phyloP scores from a whole-genome alignment of 2,329 filamentous ascomycete species.

The Aaosphaeria pasadenensis region DNA sequence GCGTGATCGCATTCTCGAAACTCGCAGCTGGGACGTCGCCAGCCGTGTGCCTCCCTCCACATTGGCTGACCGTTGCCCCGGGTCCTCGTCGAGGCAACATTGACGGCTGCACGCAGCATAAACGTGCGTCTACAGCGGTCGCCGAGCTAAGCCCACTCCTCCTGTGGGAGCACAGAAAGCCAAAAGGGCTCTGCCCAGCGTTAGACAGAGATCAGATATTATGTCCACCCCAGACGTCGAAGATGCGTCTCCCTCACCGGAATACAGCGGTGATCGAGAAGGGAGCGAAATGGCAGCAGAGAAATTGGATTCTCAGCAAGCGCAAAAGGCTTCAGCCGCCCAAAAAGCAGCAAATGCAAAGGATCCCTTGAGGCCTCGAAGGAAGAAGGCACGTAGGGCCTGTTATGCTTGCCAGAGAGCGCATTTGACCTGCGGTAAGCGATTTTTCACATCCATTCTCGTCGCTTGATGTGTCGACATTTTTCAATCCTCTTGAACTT shows the following conservation, averaged over 20 bases:
- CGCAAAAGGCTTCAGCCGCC: conserved; percentile 31
- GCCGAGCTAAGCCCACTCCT: conserved; percentile 31
- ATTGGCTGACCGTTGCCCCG: conserved; percentile 38
- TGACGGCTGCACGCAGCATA: conserved; percentile 39
- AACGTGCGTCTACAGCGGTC: conserved; percentile 38
- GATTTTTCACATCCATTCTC: neutral
- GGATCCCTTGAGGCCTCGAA: conserved; percentile 81
- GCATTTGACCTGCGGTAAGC: conserved; percentile 97
- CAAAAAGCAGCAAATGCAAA: conserved; percentile 58
- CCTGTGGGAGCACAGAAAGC: conserved; percentile 12
- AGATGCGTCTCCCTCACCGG: conserved; percentile 46
- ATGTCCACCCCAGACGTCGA: conserved; percentile 48
- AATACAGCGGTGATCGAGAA: conserved; percentile 41
- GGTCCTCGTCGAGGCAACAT: conserved; percentile 31
- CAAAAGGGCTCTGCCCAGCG: too few species aligned
- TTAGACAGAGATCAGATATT: conserved; percentile 29
- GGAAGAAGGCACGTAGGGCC: conserved; percentile 93
- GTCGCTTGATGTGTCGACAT: neutral
- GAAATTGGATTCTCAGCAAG: conserved; percentile 33
- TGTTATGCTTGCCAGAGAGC: conserved; percentile 97
- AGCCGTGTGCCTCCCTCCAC: conserved; percentile 24
- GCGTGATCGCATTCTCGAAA: conserved; percentile 41
- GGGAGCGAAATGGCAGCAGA: conserved; percentile 45
- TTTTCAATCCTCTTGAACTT: too few species aligned
- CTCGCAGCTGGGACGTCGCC: conserved; percentile 38